phyloP scores from a whole-genome alignment of 495 filamentous ascomycete species.

The Penicillium macrosclerotiorum region DNA sequence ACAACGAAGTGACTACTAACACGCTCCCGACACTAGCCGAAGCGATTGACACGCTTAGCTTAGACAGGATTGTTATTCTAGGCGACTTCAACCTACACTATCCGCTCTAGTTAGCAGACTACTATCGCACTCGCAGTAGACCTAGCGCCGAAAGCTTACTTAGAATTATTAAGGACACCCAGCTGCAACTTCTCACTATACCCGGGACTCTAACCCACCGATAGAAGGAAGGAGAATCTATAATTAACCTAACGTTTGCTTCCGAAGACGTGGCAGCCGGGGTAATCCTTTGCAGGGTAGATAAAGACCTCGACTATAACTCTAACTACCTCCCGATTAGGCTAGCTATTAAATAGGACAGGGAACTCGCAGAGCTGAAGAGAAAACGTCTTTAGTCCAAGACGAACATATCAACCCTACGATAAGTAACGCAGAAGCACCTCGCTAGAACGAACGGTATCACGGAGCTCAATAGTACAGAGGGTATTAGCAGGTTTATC shows the following conservation, averaged over 20 bases:
- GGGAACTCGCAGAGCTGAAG: not conserved
- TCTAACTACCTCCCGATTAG: not conserved
- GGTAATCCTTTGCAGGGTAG: not conserved
- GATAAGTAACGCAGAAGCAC: not conserved
- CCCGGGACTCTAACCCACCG: constrained; percentile 1
- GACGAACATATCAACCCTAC: not conserved
- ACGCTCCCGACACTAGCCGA: not conserved
- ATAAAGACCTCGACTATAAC: not conserved
- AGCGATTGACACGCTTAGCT: not conserved
- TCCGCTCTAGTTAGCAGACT: not conserved
- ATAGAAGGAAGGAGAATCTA: not conserved
- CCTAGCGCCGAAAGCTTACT: not conserved
- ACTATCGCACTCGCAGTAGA: not conserved
- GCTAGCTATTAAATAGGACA: not conserved
- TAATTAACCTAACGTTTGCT: no score
- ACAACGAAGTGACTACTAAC: no score
- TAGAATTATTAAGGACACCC: not conserved
- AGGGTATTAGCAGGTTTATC: not conserved
- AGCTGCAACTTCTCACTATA: not conserved
- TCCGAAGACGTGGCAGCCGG: not conserved
- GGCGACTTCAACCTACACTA: constrained; percentile 1
- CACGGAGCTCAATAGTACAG: not conserved
- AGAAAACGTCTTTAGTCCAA: not conserved
- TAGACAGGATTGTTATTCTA: not conserved
- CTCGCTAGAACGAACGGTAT: not conserved